A percentile compares a stretch with the other conserved stretches of the same genome.
Conservation (phyloP, 495 filamentous ascomycete genomes). For the Cenococcum geophilum region DNA sequence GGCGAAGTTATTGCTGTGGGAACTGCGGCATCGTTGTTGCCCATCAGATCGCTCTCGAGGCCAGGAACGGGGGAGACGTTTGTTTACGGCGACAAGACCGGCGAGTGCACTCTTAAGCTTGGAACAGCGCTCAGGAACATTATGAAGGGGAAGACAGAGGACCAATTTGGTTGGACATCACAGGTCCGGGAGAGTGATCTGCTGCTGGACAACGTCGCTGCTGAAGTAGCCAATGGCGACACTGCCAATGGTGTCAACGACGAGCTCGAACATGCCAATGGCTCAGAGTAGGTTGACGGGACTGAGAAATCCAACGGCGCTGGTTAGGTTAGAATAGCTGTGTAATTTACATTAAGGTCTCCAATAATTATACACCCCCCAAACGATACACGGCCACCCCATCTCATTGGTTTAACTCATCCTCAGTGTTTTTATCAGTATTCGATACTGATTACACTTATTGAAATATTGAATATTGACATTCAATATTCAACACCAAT, state of each 20-base stretch:
- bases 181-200: constrained; percentile 42
- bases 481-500: too few species aligned
- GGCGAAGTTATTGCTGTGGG: constrained; percentile 18
- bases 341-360: too few species aligned
- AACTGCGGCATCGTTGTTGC: constrained; percentile 13
- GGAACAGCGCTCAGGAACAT: constrained; percentile 71
- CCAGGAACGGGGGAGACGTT: constrained; percentile 15
- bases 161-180: constrained; percentile 66
- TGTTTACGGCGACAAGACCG: constrained; percentile 43
- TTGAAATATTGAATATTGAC: too few species aligned
- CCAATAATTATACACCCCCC: too few species aligned
- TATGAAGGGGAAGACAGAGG: constrained; percentile 66
- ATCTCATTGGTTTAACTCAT: too few species aligned
- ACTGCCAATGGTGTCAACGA: background rate
- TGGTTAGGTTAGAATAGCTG: too few species aligned
- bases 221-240: background rate
- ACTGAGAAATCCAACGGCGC: background rate
- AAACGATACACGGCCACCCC: too few species aligned
- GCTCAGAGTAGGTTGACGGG: constrained; percentile 2
- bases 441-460: too few species aligned
- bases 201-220: background rate
- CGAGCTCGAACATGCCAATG: too few species aligned
- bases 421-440: too few species aligned
- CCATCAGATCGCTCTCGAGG: constrained; percentile 18
- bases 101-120: constrained; percentile 54